Evolutionary conservation across 2,329 filamentous ascomycete species (phyloP).

Genomic region (Sporothrix globosa): DNA sequence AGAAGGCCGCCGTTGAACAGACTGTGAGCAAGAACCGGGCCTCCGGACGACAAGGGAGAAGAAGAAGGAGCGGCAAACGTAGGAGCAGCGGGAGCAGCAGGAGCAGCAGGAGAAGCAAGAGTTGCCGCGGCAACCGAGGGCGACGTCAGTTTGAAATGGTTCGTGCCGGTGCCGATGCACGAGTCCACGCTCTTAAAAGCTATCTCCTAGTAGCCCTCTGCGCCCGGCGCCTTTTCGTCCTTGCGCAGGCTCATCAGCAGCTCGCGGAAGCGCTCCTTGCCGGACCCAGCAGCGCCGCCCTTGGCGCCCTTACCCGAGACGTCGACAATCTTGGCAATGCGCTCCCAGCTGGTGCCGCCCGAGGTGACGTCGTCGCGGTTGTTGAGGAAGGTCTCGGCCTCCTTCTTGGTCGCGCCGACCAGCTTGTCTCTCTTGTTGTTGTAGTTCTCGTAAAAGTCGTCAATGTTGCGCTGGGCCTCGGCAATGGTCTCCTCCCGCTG

Average conservation of each 20-base stretch:
- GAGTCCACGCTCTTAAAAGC: slow-evolving; percentile 31
- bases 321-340: slow-evolving; percentile 97
- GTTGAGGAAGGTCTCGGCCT: slow-evolving; percentile 89
- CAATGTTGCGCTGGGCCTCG: slow-evolving; percentile 90
- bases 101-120: background rate
- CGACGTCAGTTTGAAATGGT: slow-evolving; percentile 27
- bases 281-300: slow-evolving; percentile 84
- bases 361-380: slow-evolving; percentile 90
- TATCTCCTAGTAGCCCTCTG: slow-evolving; percentile 60
- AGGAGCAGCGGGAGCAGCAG: background rate
- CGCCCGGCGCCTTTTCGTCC: slow-evolving; percentile 81
- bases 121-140: background rate
- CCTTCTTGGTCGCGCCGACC: slow-evolving; percentile 82
- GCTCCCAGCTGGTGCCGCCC: slow-evolving; percentile 97
- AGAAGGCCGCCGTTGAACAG: background rate
- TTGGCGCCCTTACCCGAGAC: slow-evolving; percentile 88
- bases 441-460: slow-evolving; percentile 99
- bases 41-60: background rate
- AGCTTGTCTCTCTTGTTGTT: slow-evolving; percentile 97
- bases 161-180: background rate
- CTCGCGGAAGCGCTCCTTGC: slow-evolving; percentile 96
- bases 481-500: slow-evolving; percentile 85
- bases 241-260: slow-evolving; percentile 84
- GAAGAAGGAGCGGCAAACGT: background rate
- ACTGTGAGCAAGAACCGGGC: background rate